Base-by-base conservation (phyloP, 2,329 filamentous ascomycete species). In the Didymella pinodella region DNA sequence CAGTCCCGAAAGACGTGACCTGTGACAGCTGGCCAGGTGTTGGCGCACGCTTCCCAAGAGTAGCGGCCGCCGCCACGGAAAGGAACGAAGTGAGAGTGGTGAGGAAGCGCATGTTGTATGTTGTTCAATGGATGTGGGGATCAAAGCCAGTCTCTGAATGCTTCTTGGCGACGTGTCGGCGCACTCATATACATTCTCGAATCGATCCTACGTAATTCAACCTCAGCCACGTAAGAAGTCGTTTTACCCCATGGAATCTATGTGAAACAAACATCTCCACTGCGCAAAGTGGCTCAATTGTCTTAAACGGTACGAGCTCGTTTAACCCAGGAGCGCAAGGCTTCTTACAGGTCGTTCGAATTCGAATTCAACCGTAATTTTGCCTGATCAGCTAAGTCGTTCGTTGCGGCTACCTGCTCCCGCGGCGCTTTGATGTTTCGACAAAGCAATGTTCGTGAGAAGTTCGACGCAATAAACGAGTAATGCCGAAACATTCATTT, bases 1-100 rank as follows among this genome's bases (percentile, higher is more conserved):
- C 85, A 16, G 40, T 70, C 2, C 80, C 80, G 47, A 80, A 83
- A 49, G 72, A 68, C 4, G 75, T 75, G 46, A 84, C 77, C 52
- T 80, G 73, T 11, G 70, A 69, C 20, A 81, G 67, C 4, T 54
- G 53, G 40, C 70, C 71, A 6, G 70, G 71, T 20, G 69, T 72
- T 11, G 61, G 59, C 22, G 71, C 70, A 38, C 71, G 70, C 54
- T 67, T 68, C 36, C 48, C 60, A 6, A 74, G 40, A 4, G 70
- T 63, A 12, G 65, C 64, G 14, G 70, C 68, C 8, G 66, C 54
- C 16, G 65, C 68, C 12, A 69, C 49, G 16, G 68, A 68, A 2
- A 74, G 56, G 47, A 28, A 65, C 58, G 53, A 65, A 2, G 66
- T 61, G 36, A 74, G 38, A 14, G 61, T 18, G 28, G 65, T 48